phyloP scores from a whole-genome alignment of 2,329 filamentous ascomycete genomes.

The Claviceps maximensis region DNA sequence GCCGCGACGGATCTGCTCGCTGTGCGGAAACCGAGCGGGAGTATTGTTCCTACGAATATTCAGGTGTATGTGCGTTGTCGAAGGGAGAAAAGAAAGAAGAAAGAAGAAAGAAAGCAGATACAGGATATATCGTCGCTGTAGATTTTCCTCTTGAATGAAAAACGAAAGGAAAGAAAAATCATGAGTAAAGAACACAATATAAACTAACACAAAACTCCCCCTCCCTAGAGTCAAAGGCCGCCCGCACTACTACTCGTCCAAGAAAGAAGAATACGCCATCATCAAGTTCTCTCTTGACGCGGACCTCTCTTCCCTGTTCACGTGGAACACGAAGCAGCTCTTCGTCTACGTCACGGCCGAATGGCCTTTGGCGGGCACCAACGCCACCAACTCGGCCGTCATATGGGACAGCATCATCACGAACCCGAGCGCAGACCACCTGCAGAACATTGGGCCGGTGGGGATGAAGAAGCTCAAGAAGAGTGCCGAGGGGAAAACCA shows the following conservation, averaged over 20 bases:
- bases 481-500: conserved; percentile 44
- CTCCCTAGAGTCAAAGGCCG: conserved; percentile 62
- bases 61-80: conserved; percentile 65
- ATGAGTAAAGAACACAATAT: not conserved
- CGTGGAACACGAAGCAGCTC: conserved; percentile 98
- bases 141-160: not conserved
- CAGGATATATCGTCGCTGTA: too few species aligned
- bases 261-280: conserved; percentile 91
- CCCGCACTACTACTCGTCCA: conserved; percentile 88
- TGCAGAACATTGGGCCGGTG: conserved; percentile 45
- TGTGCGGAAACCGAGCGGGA: conserved; percentile 51
- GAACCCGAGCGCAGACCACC: conserved; percentile 49
- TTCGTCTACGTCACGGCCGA: conserved; percentile 91
- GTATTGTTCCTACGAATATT: conserved; percentile 57
- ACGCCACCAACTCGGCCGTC: conserved; percentile 55
- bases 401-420: conserved; percentile 97
- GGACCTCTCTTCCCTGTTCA: conserved; percentile 85
- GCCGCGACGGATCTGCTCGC: conserved; percentile 64
- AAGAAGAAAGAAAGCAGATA: not conserved
- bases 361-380: conserved; percentile 33
- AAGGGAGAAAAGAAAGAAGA: not conserved
- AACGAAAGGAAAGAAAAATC: not conserved
- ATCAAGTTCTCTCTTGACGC: conserved; percentile 88
- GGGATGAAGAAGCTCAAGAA: conserved; percentile 49
- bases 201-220: not conserved